These are phyloP conservation scores for Phytophthora cactorum DNA, from an alignment of 352 stramenopile species.

Conservation along the genomic window DNA sequence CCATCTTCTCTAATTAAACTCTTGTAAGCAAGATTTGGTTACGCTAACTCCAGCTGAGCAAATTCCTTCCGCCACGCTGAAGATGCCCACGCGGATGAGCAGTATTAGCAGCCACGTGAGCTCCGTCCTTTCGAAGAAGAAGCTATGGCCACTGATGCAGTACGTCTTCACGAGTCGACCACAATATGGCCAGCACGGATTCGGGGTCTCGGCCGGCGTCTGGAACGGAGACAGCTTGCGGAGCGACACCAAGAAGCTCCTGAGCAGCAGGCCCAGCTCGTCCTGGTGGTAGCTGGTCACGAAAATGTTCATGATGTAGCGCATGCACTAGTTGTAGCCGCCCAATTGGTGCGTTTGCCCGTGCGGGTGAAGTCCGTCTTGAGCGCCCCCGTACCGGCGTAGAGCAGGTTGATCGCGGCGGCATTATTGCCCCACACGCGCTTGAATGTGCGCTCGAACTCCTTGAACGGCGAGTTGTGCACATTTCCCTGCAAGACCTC, in stretches of 20 bases:
- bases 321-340: constrained; percentile 93
- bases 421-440: constrained; percentile 96
- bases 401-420: constrained; percentile 94
- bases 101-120: no score
- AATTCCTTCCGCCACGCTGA: no score
- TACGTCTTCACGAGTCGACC: constrained; percentile 51
- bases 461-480: constrained; percentile 66
- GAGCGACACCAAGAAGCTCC: constrained; percentile 54
- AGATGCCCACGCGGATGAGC: no score
- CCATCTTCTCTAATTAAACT: no score
- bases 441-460: constrained; percentile 84
- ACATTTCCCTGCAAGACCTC: constrained; percentile 72
- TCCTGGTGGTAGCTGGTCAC: constrained; percentile 94
- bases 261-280: constrained; percentile 92
- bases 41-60: no score
- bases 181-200: constrained; percentile 54
- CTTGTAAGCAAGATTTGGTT: no score
- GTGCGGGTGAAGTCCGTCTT: constrained; percentile 97
- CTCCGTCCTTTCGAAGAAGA: no score
- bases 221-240: constrained; percentile 62
- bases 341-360: constrained; percentile 95
- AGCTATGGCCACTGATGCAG: not conserved
- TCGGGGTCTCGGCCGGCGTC: constrained; percentile 54
- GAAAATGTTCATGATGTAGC: constrained; percentile 98
- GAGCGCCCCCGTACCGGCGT: constrained; percentile 94